Conservation (phyloP, 345 rosid genomes). For the Salix viminalis region DNA sequence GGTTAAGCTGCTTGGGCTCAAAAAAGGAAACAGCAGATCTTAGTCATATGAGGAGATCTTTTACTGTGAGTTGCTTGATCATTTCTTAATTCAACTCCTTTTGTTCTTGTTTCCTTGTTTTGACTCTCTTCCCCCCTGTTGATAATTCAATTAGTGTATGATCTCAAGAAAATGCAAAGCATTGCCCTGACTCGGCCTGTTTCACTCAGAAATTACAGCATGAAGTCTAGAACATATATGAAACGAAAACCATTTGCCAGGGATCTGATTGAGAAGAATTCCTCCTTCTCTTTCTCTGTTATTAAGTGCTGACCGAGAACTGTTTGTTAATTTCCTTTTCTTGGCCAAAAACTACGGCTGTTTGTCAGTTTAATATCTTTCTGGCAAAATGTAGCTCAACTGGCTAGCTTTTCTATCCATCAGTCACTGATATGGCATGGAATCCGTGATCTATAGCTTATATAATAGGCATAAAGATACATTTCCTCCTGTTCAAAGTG, state of each 20-base stretch:
- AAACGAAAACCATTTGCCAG: neutral
- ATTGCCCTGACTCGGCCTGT: slow-evolving; percentile 12
- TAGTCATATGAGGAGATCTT: slow-evolving; percentile 83
- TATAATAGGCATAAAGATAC: slow-evolving; percentile 8
- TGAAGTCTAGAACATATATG: neutral
- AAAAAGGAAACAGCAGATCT: slow-evolving; percentile 45
- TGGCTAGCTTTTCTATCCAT: slow-evolving; percentile 9
- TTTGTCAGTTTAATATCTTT: neutral
- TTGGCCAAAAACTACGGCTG: neutral
- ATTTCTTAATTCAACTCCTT: neutral
- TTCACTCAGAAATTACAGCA: neutral
- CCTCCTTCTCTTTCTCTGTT: neutral
- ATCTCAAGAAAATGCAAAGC: slow-evolving; percentile 12
- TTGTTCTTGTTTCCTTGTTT: slow-evolving; percentile 2
- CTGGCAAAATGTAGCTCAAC: slow-evolving; percentile 28
- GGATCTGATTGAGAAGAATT: slow-evolving; percentile 18
- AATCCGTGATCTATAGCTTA: slow-evolving; percentile 19
- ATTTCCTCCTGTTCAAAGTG: neutral
- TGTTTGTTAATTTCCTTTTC: neutral
- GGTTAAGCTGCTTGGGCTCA: slow-evolving; percentile 25
- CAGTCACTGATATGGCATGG: slow-evolving; percentile 12
- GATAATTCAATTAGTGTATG: slow-evolving; percentile 1
- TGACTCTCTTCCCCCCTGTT: neutral
- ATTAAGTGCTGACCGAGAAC: neutral
- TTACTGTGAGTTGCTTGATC: slow-evolving; percentile 50